Evolutionary conservation across 305 asterid species (phyloP), one percentile per base, ranked within the genome.

Genomic region (Fraxinus dipetala): DNA sequence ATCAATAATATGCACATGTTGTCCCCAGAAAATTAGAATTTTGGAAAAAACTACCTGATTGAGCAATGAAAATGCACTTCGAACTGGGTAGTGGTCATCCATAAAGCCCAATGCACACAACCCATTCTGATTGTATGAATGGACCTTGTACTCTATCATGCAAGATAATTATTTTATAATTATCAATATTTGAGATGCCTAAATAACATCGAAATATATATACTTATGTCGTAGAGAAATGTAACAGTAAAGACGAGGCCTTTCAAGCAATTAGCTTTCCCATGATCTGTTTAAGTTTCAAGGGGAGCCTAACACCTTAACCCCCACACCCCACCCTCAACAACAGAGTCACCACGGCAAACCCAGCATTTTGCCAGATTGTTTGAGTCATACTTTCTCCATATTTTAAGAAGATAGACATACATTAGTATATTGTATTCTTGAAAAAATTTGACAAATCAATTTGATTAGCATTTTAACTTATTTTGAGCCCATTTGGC

Each of bases 41-140:
- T 26, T 75, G 69, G 72, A 63, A 67, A 70, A 43, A 7, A 3
- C 16, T 84, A 89, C 92, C 89, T 88, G 86, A 79, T 86, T 89
- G 83, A 89, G 85, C 51, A 89, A 80, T 75, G 92, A 89, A 84
- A 89, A 89, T 22, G 92, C 87, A 80, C 92, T 89, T 76, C 92
- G 85, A 82, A 89, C 92, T 7, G 92, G 92, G 77, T 89, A 89
- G 80, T 86, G 89, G 74, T 88, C 89, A 80, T 89, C 92, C 92
- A 88, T 89, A 79, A 87, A 89, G 7, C 85, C 92, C 87, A 89
- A 26, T 6, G 87, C 91, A 78, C 91, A 87, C 24, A 89, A 78
- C 72, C 92, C 92, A 89, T 89, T 88, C 76, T 80, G 83, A 61
- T 89, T 89, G 82, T 89, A 88, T n/a, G 91, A 83, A 78, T 87